Percentiles rank a stretch among this genome's conserved stretches.
Evolutionary conservation across 2,329 filamentous ascomycete species (phyloP).

Genomic region (Colletotrichum acutatum): DNA sequence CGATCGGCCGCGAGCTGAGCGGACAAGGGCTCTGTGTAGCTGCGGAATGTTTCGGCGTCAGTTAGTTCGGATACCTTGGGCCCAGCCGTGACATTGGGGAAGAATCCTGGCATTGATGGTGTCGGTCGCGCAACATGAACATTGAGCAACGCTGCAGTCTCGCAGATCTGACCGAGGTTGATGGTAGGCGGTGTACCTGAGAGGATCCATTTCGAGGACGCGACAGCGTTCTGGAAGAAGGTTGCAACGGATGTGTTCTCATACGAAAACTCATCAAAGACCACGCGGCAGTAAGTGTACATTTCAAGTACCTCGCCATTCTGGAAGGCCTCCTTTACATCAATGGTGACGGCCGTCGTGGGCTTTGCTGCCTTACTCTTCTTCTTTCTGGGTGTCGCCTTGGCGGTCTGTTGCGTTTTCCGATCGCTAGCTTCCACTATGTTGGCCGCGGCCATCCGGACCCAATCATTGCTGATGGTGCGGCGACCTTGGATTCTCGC

Average conservation of each 20-base stretch:
- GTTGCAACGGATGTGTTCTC: slow-evolving; percentile 42
- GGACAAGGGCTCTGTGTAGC: slow-evolving; percentile 47
- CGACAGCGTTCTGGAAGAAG: slow-evolving; percentile 47
- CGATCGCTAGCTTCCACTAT: slow-evolving; percentile 25
- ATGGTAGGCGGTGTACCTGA: slow-evolving; percentile 54
- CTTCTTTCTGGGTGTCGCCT: slow-evolving; percentile 13
- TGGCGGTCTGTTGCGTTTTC: slow-evolving; percentile 14
- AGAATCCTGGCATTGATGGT: slow-evolving; percentile 43
- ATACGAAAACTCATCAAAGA: slow-evolving; percentile 59
- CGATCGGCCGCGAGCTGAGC: slow-evolving; percentile 47
- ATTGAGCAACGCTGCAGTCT: slow-evolving; percentile 47
- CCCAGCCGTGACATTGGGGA: slow-evolving; percentile 50
- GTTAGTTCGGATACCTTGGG: slow-evolving; percentile 43
- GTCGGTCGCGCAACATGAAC: slow-evolving; percentile 52
- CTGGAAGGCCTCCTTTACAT: slow-evolving; percentile 28
- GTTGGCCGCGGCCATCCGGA: not conserved
- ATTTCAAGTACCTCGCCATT: slow-evolving; percentile 45
- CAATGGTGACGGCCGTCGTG: not conserved
- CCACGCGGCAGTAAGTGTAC: slow-evolving; percentile 50
- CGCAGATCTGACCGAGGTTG: slow-evolving; percentile 49
- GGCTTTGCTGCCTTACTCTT: not conserved
- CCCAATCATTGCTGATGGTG: not conserved
- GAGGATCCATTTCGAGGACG: slow-evolving; percentile 54
- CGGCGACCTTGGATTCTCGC: not conserved
- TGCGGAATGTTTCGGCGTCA: slow-evolving; percentile 46